These are phyloP conservation scores for Laburnicola sp. DNA, from an alignment of 2,329 filamentous ascomycete species.

Conservation along the genomic window DNA sequence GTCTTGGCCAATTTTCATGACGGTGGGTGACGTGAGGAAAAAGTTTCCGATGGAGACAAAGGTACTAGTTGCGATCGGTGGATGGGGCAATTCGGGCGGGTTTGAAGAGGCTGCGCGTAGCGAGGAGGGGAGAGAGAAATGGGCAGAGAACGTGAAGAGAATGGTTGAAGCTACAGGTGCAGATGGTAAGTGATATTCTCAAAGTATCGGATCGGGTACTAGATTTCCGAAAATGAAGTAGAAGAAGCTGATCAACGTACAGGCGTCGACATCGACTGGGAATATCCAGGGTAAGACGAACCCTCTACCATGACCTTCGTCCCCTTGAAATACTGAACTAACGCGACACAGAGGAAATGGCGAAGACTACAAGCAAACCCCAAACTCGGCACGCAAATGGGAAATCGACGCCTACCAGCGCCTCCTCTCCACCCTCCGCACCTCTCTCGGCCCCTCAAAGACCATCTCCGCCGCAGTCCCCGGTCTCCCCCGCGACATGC, in stretches of 20 bases:
- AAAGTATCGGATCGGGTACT: too few relatives aligned
- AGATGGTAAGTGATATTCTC: slow-evolving; percentile 59
- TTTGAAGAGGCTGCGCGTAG: slow-evolving; percentile 63
- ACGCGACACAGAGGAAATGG: slow-evolving; percentile 61
- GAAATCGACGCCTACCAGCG: slow-evolving; percentile 66
- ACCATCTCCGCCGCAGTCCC: slow-evolving; percentile 69
- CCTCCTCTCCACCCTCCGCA: slow-evolving; percentile 64
- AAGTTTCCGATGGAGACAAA: slow-evolving; percentile 60
- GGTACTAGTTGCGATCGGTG: slow-evolving; percentile 70
- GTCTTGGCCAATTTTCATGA: slow-evolving; percentile 34
- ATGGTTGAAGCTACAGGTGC: slow-evolving; percentile 64
- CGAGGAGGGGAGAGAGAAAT: slow-evolving; percentile 53
- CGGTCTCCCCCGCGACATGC: slow-evolving; percentile 65
- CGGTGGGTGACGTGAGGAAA: slow-evolving; percentile 27
- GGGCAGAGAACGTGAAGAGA: slow-evolving; percentile 64
- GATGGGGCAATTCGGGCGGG: slow-evolving; percentile 70
- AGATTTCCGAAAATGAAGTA: too few relatives aligned
- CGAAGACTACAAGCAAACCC: slow-evolving; percentile 65
- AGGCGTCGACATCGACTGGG: slow-evolving; percentile 67
- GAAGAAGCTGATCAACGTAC: not conserved
- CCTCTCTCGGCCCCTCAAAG: slow-evolving; percentile 59
- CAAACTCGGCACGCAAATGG: slow-evolving; percentile 61
- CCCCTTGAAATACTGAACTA: not conserved
- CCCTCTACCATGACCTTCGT: not conserved
- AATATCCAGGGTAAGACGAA: slow-evolving; percentile 49